Evolutionary conservation across 2,329 filamentous ascomycete genomes (phyloP).

Genomic region (Pestalotiopsis sp.): DNA sequence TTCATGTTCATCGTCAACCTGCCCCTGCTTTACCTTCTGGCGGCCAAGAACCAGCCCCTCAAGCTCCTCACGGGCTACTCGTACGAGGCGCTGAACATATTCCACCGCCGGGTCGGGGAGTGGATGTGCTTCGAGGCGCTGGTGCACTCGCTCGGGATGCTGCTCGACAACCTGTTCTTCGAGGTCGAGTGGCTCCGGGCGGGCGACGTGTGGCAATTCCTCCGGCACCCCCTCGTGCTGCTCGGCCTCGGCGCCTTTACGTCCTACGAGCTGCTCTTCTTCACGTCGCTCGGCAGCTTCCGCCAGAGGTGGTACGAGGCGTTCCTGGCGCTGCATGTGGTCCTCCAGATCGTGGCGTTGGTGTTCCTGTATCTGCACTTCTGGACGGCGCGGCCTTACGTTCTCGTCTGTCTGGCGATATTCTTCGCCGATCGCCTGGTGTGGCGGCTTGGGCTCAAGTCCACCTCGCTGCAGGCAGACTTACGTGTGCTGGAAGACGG

Average conservation of each 20-base stretch:
- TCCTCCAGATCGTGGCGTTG: constrained; percentile 58
- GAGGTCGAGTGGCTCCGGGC: constrained; percentile 46
- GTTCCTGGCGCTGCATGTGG: constrained; percentile 61
- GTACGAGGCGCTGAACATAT: constrained; percentile 68
- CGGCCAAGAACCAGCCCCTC: constrained; percentile 68
- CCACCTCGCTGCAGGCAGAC: constrained; percentile 48
- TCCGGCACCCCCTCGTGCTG: constrained; percentile 53
- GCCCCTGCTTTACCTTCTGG: constrained; percentile 61
- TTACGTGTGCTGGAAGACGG: constrained; percentile 58
- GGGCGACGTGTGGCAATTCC: constrained; percentile 46
- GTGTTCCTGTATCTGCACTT: constrained; percentile 64
- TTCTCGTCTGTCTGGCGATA: constrained; percentile 54
- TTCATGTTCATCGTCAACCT: constrained; percentile 53
- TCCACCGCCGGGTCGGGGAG: constrained; percentile 66
- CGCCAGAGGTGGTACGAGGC: constrained; percentile 64
- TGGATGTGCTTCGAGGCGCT: constrained; percentile 61
- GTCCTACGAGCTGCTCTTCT: constrained; percentile 63
- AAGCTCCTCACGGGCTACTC: constrained; percentile 63
- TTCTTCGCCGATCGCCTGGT: constrained; percentile 60
- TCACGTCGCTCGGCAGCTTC: constrained; percentile 63
- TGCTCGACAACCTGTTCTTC: constrained; percentile 56
- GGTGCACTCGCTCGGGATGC: constrained; percentile 58
- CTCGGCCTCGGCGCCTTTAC: constrained; percentile 57
- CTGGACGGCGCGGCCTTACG: constrained; percentile 52
- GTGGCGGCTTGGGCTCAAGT: constrained; percentile 58